Conservation (phyloP, 352 stramenopile species). For the Aphanomyces euteiches region DNA sequence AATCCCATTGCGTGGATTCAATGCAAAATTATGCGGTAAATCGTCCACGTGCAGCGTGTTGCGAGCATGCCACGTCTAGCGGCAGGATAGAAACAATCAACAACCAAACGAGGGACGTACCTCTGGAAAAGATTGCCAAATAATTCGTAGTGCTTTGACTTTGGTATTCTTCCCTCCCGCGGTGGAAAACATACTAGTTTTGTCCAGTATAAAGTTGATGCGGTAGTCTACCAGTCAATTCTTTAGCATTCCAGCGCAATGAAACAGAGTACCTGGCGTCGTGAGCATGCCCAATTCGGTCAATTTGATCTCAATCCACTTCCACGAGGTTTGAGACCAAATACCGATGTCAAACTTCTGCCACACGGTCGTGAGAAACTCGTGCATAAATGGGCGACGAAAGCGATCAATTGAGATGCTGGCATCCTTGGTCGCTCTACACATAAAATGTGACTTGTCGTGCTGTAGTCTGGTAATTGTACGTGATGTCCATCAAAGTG, state of each 20-base stretch:
- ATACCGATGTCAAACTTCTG: conserved; percentile 84
- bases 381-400: conserved; percentile 77
- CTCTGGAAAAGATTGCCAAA: conserved; percentile 64
- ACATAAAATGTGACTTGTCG: background rate
- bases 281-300: conserved; percentile 80
- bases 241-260: background rate
- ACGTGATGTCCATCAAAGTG: conserved; percentile 81
- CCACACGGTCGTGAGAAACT: conserved; percentile 71
- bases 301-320: conserved; percentile 86
- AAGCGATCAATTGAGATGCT: conserved; percentile 29
- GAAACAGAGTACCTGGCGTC: conserved; percentile 33
- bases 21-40: conserved; percentile 65
- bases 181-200: conserved; percentile 44
- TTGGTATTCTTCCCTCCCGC: conserved; percentile 40
- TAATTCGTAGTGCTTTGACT: conserved; percentile 77
- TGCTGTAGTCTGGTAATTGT: conserved; percentile 30
- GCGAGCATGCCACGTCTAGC: conserved; percentile 40
- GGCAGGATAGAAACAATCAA: background rate
- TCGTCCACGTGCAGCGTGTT: conserved; percentile 85
- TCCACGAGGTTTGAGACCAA: conserved; percentile 85
- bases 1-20: conserved; percentile 43
- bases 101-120: background rate
- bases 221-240: conserved; percentile 23
- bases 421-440: conserved; percentile 12
- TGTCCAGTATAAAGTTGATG: conserved; percentile 34